Conservation (phyloP, 495 filamentous ascomycete genomes). For the Talaromyces wortmannii region DNA sequence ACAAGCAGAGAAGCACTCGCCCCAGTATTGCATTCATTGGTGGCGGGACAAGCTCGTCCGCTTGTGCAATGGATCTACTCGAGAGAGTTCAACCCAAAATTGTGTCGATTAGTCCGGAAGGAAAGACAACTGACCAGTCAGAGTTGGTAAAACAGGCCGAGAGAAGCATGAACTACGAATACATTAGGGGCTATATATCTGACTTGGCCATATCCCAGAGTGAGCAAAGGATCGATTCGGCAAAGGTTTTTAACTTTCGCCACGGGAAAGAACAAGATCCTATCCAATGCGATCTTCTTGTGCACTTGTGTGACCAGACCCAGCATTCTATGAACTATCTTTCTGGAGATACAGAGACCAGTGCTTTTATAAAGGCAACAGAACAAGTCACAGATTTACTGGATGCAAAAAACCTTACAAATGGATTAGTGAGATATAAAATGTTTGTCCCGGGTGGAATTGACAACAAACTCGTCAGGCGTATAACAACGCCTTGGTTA, state of each 20-base stretch:
- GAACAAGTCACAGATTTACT: too few species aligned
- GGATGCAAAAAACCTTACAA: background rate
- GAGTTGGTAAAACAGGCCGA: background rate
- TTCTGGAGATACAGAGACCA: too few species aligned
- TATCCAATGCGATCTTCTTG: too few species aligned
- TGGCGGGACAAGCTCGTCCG: background rate
- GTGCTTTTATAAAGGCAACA: too few species aligned
- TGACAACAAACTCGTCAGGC: background rate
- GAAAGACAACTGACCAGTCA: background rate
- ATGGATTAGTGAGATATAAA: background rate
- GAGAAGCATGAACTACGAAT: background rate
- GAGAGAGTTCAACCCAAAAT: background rate
- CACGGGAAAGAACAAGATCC: too few species aligned
- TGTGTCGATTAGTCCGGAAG: background rate
- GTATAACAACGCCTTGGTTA: background rate
- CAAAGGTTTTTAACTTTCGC: too few species aligned
- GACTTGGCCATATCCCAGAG: background rate
- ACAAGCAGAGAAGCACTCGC: background rate
- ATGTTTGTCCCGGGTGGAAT: background rate
- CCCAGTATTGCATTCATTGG: background rate
- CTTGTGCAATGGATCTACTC: background rate
- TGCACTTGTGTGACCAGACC: too few species aligned
- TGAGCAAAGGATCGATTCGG: too few species aligned
- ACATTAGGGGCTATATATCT: background rate
- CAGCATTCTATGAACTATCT: too few species aligned